Conservation (phyloP, 768 basidiomycete species). For the Podaxis carcinomalis region DNA sequence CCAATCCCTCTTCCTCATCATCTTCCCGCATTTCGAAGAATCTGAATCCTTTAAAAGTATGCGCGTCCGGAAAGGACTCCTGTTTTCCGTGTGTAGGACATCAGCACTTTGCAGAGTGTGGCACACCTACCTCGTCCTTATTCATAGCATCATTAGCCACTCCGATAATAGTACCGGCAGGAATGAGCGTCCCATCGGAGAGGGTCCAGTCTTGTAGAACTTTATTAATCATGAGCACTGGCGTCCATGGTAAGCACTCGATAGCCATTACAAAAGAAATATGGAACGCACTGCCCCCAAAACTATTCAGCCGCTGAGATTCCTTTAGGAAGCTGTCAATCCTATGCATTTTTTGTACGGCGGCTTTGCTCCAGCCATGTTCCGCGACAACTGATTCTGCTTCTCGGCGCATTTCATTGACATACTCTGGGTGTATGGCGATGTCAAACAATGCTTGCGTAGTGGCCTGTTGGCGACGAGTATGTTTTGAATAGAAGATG, state of each 20-base stretch:
- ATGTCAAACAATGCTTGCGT: conserved; percentile 32
- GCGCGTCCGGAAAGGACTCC: conserved; percentile 36
- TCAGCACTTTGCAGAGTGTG: neutral
- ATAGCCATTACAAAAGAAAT: neutral
- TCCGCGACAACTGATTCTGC: conserved; percentile 27
- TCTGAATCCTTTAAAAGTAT: conserved; percentile 32
- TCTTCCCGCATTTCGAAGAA: conserved; percentile 23
- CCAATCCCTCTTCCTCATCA: conserved; percentile 1
- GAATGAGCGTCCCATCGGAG: conserved; percentile 32
- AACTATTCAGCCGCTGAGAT: conserved; percentile 18
- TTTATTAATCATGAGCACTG: conserved; percentile 17
- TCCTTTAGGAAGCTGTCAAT: conserved; percentile 45
- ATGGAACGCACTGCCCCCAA: neutral
- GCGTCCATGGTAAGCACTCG: too few relatives aligned
- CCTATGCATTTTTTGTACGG: conserved; percentile 34
- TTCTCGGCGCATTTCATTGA: conserved; percentile 36
- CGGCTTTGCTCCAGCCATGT: conserved; percentile 33
- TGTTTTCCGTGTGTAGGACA: conserved; percentile 21
- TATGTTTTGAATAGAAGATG: neutral
- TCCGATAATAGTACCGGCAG: conserved; percentile 19
- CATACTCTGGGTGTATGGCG: conserved; percentile 28
- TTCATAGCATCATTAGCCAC: conserved; percentile 28
- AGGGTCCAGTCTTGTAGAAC: conserved; percentile 36
- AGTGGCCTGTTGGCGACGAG: conserved; percentile 23
- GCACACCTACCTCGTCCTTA: conserved; percentile 5